Percentiles rank a stretch among this genome's conserved stretches.
phyloP scores from a whole-genome alignment of 148 eudicot species.

The Linanthus parryae region DNA sequence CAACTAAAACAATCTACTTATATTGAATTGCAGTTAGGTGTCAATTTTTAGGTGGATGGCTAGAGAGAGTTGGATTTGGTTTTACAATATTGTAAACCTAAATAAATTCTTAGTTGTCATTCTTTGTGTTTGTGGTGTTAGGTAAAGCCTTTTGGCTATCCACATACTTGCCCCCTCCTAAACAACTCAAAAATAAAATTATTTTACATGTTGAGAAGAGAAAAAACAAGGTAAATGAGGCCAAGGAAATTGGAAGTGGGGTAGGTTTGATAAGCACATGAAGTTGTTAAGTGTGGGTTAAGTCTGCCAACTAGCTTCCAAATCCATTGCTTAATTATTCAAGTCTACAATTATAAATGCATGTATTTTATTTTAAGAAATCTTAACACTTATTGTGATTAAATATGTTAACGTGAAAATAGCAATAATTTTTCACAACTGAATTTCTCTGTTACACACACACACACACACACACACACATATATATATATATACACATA shows the following conservation, averaged over 20 bases:
- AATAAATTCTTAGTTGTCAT: not conserved
- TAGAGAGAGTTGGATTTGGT: too few relatives aligned
- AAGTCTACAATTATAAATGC: not conserved
- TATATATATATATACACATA: too few relatives aligned
- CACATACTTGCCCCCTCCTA: not conserved
- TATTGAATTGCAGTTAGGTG: too few relatives aligned
- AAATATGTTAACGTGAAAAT: not conserved
- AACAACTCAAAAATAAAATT: not conserved
- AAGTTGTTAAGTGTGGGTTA: constrained; percentile 7
- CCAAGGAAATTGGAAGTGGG: not conserved
- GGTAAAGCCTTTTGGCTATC: not conserved
- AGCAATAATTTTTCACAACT: not conserved
- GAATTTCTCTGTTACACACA: too few relatives aligned
- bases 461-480: too few relatives aligned
- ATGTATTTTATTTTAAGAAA: not conserved
- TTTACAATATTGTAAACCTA: too few relatives aligned
- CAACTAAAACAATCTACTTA: too few relatives aligned
- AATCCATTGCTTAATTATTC: constrained; percentile 10
- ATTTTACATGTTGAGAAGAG: not conserved
- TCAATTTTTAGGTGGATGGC: too few relatives aligned
- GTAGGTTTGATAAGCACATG: constrained; percentile 3
- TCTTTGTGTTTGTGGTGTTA: not conserved
- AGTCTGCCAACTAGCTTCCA: constrained; percentile 18
- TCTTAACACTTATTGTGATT: not conserved
- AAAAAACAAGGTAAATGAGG: too few relatives aligned